These are phyloP conservation scores for Arthroderma sp. DNA, from an alignment of 2,329 filamentous ascomycete genomes.

Conservation along the genomic window DNA sequence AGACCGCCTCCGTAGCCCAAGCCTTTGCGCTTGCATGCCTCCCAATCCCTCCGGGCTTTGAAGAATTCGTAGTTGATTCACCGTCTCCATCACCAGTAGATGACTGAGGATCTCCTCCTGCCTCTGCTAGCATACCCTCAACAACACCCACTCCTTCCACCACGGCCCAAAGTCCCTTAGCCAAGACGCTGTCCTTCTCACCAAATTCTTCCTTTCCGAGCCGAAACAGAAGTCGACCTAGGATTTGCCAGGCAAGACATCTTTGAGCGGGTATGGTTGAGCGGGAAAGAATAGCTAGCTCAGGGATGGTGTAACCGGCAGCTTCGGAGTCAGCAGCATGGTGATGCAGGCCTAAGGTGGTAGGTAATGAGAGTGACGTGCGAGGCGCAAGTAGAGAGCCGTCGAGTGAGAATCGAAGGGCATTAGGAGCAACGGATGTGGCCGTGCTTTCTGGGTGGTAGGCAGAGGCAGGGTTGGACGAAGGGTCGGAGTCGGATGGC, in stretches of 20 bases:
- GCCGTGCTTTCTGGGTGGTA: conserved; percentile 68
- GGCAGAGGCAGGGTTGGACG: conserved; percentile 54
- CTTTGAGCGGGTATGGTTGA: conserved; percentile 75
- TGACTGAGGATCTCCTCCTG: conserved; percentile 38
- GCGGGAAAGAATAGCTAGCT: conserved; percentile 67
- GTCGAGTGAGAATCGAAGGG: conserved; percentile 78
- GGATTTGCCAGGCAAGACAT: conserved; percentile 81
- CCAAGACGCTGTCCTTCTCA: conserved; percentile 48
- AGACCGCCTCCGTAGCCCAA: conserved; percentile 79
- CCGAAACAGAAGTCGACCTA: conserved; percentile 73
- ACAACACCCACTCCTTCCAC: conserved; percentile 66
- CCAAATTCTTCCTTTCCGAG: conserved; percentile 62
- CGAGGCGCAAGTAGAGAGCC: conserved; percentile 69
- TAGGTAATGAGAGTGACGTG: conserved; percentile 59
- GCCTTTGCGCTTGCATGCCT: conserved; percentile 66
- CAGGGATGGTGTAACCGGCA: conserved; percentile 83
- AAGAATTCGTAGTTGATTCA: neutral
- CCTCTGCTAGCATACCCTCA: conserved; percentile 64
- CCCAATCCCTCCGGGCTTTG: conserved; percentile 19
- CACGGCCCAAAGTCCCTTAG: conserved; percentile 70
- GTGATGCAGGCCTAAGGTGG: conserved; percentile 74
- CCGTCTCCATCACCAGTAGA: neutral
- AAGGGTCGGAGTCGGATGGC: conserved; percentile 51
- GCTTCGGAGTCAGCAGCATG: conserved; percentile 86
- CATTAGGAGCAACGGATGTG: conserved; percentile 51